Conservation (phyloP, 1,284 basidiomycete genomes). For the Malassezia arunalokei region DNA sequence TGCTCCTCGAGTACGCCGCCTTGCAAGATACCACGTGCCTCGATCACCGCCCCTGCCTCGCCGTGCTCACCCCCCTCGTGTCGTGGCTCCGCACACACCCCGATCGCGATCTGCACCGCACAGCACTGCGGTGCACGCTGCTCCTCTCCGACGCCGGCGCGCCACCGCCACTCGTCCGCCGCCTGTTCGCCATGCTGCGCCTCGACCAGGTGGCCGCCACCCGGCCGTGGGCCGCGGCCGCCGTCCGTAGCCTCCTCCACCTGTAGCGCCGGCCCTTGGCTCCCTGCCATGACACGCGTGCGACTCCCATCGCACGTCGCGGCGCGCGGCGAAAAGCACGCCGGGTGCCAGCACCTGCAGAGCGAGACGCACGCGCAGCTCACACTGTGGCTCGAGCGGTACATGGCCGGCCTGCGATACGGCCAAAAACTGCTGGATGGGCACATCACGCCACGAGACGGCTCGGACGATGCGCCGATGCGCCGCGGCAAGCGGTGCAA, state of each 20-base stretch:
- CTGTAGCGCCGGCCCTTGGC: no score
- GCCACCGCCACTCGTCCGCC: not conserved
- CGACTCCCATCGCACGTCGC: not conserved
- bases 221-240: no score
- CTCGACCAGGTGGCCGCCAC: no score
- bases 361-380: not conserved
- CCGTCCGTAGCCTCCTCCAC: no score
- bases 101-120: not conserved
- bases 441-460: slow-evolving; percentile 20
- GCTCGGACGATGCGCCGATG: slow-evolving; percentile 17
- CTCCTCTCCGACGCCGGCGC: not conserved
- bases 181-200: not conserved
- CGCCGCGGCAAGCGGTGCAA: not conserved
- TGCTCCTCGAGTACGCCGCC: slow-evolving; percentile 2
- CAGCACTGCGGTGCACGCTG: not conserved
- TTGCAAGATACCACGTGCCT: not conserved
- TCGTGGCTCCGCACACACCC: no score
- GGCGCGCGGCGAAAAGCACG: not conserved
- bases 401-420: slow-evolving; percentile 31
- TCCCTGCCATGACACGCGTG: no score
- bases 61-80: no score
- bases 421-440: slow-evolving; percentile 28
- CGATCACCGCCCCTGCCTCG: no score
- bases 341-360: slow-evolving; percentile 11
- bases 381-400: slow-evolving; percentile 23